Evolutionary conservation across 495 filamentous ascomycete species (phyloP).

Genomic region (Podospora pseudocomata): DNA sequence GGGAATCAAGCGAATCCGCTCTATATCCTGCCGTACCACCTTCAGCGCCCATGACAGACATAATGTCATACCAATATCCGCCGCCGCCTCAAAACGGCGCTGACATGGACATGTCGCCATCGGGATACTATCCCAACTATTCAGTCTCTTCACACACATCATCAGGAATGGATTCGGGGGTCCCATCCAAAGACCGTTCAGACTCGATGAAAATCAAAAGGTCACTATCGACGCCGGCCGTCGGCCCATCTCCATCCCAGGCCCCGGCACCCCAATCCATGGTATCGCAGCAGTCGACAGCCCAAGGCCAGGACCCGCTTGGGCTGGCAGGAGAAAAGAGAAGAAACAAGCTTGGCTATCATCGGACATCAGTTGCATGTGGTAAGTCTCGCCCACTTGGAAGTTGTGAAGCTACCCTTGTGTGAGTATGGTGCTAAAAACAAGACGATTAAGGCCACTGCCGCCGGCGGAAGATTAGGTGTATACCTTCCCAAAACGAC

Average conservation of each 20-base stretch:
- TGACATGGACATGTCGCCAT: constrained; percentile 43
- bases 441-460: constrained; percentile 66
- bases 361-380: constrained; percentile 95
- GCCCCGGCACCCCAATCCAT: constrained; percentile 31
- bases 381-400: constrained; percentile 59
- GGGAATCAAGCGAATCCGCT: constrained; percentile 32
- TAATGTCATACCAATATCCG: constrained; percentile 54
- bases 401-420: background rate
- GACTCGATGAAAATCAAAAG: constrained; percentile 53
- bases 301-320: constrained; percentile 36
- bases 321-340: constrained; percentile 69
- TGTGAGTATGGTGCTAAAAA: constrained; percentile 14
- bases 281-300: constrained; percentile 22
- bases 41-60: constrained; percentile 42
- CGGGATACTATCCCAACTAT: constrained; percentile 41
- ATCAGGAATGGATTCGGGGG: constrained; percentile 36
- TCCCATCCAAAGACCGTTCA: constrained; percentile 34
- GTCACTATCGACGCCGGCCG: constrained; percentile 64
- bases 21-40: constrained; percentile 33
- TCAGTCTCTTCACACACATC: constrained; percentile 36
- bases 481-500: constrained; percentile 75
- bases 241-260: constrained; percentile 49
- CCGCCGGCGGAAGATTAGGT: constrained; percentile 91
- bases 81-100: constrained; percentile 42
- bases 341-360: constrained; percentile 95